Evolutionary conservation across 2,329 filamentous ascomycete species (phyloP).

Genomic region (Proliferodiscus dingleyae): DNA sequence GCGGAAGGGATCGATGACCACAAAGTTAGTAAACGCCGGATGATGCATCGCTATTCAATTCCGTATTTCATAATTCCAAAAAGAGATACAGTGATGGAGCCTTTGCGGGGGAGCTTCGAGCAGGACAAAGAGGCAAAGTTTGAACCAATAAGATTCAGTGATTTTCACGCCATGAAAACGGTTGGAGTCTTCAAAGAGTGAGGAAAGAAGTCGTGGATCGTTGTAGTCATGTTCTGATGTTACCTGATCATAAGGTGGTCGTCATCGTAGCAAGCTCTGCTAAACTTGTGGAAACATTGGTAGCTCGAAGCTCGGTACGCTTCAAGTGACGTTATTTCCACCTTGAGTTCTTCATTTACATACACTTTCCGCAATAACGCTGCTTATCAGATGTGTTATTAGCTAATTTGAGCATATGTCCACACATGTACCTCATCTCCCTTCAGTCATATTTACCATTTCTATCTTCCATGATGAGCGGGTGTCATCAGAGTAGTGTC

Average conservation of each 20-base stretch:
- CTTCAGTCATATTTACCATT: too few species aligned
- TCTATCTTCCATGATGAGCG: too few species aligned
- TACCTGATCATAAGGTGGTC: too few species aligned
- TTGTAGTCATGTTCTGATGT: too few species aligned
- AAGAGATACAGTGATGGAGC: slow-evolving; percentile 5
- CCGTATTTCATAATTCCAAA: slow-evolving; percentile 14
- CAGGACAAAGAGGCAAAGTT: background rate
- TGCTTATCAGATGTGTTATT: background rate
- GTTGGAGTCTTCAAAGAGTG: background rate
- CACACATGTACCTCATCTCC: slow-evolving; percentile 11
- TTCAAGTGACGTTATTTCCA: background rate
- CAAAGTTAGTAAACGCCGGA: slow-evolving; percentile 5
- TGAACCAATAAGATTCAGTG: background rate
- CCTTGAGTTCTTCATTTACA: background rate
- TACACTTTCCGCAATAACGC: background rate
- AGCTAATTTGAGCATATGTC: background rate
- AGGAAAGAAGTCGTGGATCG: background rate
- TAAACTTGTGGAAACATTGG: too few species aligned
- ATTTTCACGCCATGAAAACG: background rate
- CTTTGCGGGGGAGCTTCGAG: background rate
- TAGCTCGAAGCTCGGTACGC: too few species aligned
- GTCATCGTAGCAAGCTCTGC: too few species aligned
- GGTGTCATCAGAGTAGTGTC: too few species aligned
- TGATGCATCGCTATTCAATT: slow-evolving; percentile 11
- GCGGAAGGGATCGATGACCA: slow-evolving; percentile 1